Conservation (phyloP, 2,329 filamentous ascomycete genomes). For the Emydomyces testavorans region DNA sequence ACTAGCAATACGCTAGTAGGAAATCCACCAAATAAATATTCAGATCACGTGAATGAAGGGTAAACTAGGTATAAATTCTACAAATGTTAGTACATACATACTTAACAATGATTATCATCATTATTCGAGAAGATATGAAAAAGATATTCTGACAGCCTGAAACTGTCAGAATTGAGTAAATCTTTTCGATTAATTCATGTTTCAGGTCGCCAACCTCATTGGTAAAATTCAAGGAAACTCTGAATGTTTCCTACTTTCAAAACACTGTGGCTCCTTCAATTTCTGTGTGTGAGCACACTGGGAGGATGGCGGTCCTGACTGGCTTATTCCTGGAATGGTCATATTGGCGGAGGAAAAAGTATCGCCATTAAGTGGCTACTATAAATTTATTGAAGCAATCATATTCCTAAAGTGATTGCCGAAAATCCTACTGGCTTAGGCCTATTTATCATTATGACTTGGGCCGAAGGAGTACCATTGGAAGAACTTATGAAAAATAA, state of each 20-base stretch:
- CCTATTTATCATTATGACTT: constrained; percentile 11
- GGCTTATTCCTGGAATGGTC: background rate
- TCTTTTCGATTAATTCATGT: too few relatives aligned
- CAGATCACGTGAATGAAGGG: too few relatives aligned
- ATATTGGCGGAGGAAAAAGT: constrained; percentile 2
- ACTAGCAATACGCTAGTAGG: too few relatives aligned
- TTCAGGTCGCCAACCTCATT: too few relatives aligned
- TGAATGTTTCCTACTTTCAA: background rate
- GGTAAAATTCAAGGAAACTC: too few relatives aligned
- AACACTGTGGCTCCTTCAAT: constrained; percentile 4
- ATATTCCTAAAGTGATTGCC: constrained; percentile 2
- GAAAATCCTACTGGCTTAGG: background rate
- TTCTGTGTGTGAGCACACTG: constrained; percentile 1
- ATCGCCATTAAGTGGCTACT: background rate
- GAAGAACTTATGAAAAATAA: background rate
- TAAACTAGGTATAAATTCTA: too few relatives aligned
- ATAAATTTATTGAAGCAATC: constrained; percentile 1
- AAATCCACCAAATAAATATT: too few relatives aligned
- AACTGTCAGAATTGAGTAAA: too few relatives aligned
- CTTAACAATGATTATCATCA: too few relatives aligned
- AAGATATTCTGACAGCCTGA: too few relatives aligned
- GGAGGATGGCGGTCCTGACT: constrained; percentile 4
- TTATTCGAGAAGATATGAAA: too few relatives aligned
- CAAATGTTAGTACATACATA: too few relatives aligned
- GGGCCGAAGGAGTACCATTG: constrained; percentile 1